Evolutionary conservation across 2,329 filamentous ascomycete genomes (phyloP), one percentile per base, ranked within the genome.

Genomic region (Xylariaceae sp.): DNA sequence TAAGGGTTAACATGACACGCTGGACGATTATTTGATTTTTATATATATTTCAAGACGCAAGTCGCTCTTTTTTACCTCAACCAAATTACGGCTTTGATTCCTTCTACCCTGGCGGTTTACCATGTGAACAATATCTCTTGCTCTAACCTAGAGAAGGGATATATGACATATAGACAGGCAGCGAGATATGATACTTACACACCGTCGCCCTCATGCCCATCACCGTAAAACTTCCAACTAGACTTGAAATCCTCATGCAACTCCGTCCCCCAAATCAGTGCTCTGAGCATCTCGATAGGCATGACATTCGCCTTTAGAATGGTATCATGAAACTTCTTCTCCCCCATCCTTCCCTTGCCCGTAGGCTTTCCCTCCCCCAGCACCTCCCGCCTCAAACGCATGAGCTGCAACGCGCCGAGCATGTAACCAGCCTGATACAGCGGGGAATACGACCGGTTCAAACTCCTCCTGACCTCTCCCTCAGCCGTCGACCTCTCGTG

Each of bases 361-460:
- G 32, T 44, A n/a, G n/a, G n/a, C n/a, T n/a, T n/a, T n/a, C n/a
- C n/a, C n/a, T n/a, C n/a, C 0, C 58, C 58, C 3, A 79, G 49
- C 2, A 69, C 55, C 54, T 79, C 73, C 9, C 65, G 58, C 2
- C 74, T 59, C 42, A 81, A 51, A 4, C 62, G 58, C 51, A 69
- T 68, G 8, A 80, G 51, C 53, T 80, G 76, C 50, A 81, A 54
- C 1, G 75, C 75, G 0, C 76, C 76, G 1, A 79, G 58, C 67
- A 79, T 71, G 51, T 80, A 80, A 0, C 70, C 75, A 0, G 71
- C 71, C 54, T 80, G 76, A 46, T 80, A 80, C 5, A 80, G 51
- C 2, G 76, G 74, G 1, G 66, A 59, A 52, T 79, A 79, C 12
- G 73, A 68, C 2, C 74, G 74, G 42, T 67, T 69, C 21, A 80